Evolutionary conservation across 768 basidiomycete genomes (phyloP).

Genomic region (Trametes meyenii): DNA sequence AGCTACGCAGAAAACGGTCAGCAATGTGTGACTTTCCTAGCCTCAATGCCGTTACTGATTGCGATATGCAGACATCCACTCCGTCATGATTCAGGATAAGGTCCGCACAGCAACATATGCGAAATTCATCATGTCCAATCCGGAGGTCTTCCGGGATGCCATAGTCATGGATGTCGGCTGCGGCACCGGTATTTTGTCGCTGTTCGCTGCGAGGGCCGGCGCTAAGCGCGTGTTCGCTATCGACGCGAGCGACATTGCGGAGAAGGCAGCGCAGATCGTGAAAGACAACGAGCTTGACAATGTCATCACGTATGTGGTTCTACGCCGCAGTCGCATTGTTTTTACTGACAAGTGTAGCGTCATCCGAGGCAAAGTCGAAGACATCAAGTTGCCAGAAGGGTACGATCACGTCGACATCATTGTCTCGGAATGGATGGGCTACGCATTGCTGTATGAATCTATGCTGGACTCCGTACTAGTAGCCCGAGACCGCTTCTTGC

Average conservation of each 20-base stretch:
- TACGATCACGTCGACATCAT: conserved; percentile 88
- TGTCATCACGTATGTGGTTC: conserved; percentile 57
- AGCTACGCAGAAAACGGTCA: conserved; percentile 88
- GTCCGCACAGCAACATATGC: conserved; percentile 94
- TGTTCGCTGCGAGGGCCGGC: conserved; percentile 88
- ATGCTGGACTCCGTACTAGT: conserved; percentile 95
- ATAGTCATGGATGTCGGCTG: conserved; percentile 95
- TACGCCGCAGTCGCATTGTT: background rate
- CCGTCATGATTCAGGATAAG: conserved; percentile 95
- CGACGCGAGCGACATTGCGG: conserved; percentile 78
- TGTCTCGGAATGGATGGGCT: conserved; percentile 98
- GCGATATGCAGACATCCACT: conserved; percentile 75
- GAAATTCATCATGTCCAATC: conserved; percentile 84
- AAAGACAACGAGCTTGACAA: conserved; percentile 57
- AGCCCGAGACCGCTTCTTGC: conserved; percentile 86
- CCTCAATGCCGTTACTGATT: background rate
- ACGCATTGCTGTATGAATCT: conserved; percentile 88
- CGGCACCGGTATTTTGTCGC: conserved; percentile 89
- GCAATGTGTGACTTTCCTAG: conserved; percentile 7
- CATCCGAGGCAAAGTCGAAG: conserved; percentile 88
- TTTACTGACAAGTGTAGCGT: conserved; percentile 49
- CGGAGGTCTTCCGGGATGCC: conserved; percentile 78
- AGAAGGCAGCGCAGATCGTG: conserved; percentile 52
- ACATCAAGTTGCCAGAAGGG: conserved; percentile 74
- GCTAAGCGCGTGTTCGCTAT: conserved; percentile 91